phyloP scores from a whole-genome alignment of 129 eudicot species.

The sunflower (Helianthus annuus) region HanXRQr2.0-SUNRISE NC_035435.2:15001976-15002475 shows the following conservation, averaged over 20 bases:
- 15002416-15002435: too few species aligned
- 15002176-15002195: constrained; percentile 37
- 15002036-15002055: constrained; percentile 63
- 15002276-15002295: constrained; percentile 27
- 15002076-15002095: constrained; percentile 66
- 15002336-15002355: neutral
- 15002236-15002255: constrained; percentile 3
- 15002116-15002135: constrained; percentile 68
- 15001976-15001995: constrained; percentile 63
- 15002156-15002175: constrained; percentile 87
- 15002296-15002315: constrained; percentile 31
- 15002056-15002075: too few species aligned
- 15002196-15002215: neutral
- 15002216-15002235: neutral
- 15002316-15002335: constrained; percentile 7
- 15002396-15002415: too few species aligned
- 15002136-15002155: constrained; percentile 90
- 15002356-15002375: constrained; percentile 29
- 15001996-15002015: constrained; percentile 15
- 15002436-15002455: too few species aligned
- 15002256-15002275: constrained; percentile 19
- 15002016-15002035: constrained; percentile 28
- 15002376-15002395: too few species aligned
- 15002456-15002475: too few species aligned
- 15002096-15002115: constrained; percentile 98